These are phyloP conservation scores for Trypanosoma brucei DNA, from an alignment of 208 protist species.

Conservation along the genomic window DNA sequence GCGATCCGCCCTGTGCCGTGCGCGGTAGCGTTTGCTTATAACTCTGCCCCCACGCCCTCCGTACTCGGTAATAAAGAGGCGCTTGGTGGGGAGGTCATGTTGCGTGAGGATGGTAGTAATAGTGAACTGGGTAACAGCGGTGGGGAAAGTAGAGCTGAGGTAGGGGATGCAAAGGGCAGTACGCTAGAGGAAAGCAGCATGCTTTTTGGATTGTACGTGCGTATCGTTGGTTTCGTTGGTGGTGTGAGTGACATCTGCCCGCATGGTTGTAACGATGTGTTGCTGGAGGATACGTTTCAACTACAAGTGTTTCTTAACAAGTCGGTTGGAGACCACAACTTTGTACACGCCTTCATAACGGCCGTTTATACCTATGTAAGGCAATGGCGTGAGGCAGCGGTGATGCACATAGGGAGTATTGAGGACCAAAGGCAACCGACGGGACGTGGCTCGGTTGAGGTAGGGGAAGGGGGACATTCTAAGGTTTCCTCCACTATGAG, in stretches of 20 bases:
- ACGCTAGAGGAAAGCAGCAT: neutral
- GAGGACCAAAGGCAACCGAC: too few species aligned
- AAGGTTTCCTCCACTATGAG: too few species aligned
- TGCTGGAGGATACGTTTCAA: neutral
- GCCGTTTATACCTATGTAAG: too few species aligned
- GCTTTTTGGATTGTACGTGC: constrained; percentile 10
- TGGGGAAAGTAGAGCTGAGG: constrained; percentile 16
- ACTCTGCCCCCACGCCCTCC: neutral
- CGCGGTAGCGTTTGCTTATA: constrained; percentile 15
- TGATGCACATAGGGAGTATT: too few species aligned
- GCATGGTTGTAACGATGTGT: neutral
- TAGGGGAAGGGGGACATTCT: too few species aligned
- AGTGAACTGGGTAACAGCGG: constrained; percentile 18
- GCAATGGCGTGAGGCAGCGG: too few species aligned
- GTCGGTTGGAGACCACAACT: constrained; percentile 23
- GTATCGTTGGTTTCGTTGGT: constrained; percentile 14
- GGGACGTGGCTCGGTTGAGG: too few species aligned
- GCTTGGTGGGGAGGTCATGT: neutral
- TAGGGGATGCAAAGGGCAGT: neutral
- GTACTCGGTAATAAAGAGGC: constrained; percentile 29
- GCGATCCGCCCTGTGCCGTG: constrained; percentile 12
- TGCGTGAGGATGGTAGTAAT: too few species aligned
- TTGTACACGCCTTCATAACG: too few species aligned
- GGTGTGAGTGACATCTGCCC: constrained; percentile 9
- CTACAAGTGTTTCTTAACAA: constrained; percentile 22